phyloP scores from a whole-genome alignment of 139 green algal species.

The Closterium sp. region DNA sequence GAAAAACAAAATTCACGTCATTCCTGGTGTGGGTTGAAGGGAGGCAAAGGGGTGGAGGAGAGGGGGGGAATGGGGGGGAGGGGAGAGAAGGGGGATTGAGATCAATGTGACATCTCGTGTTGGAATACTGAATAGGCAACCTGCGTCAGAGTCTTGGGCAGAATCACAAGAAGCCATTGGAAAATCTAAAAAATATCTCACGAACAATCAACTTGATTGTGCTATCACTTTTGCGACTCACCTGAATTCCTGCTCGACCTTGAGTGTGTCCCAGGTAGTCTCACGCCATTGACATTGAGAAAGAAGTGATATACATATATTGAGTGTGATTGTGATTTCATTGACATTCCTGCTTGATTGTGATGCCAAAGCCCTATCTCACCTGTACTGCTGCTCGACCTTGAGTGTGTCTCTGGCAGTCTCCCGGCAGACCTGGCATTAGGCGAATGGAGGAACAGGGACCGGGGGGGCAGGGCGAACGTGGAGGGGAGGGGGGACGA shows the following conservation, averaged over 20 bases:
- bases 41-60: background rate
- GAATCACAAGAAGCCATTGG: no score
- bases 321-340: no score
- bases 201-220: no score
- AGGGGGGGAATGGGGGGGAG: background rate
- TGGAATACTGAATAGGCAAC: background rate
- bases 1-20: conserved; percentile 93
- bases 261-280: background rate
- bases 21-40: conserved; percentile 3
- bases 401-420: background rate
- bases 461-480: background rate
- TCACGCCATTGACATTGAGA: no score
- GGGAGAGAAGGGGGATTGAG: background rate
- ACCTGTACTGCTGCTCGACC: background rate
- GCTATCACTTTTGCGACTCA: no score
- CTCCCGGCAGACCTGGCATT: background rate
- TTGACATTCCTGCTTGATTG: no score
- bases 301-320: no score
- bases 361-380: no score
- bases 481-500: no score
- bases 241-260: background rate
- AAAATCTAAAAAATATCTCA: no score
- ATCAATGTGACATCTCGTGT: background rate
- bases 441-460: background rate
- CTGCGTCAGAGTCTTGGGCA: no score